These are phyloP conservation scores for Nyssa sinensis DNA, from an alignment of 148 eudicot genomes.

Conservation along the genomic window DNA sequence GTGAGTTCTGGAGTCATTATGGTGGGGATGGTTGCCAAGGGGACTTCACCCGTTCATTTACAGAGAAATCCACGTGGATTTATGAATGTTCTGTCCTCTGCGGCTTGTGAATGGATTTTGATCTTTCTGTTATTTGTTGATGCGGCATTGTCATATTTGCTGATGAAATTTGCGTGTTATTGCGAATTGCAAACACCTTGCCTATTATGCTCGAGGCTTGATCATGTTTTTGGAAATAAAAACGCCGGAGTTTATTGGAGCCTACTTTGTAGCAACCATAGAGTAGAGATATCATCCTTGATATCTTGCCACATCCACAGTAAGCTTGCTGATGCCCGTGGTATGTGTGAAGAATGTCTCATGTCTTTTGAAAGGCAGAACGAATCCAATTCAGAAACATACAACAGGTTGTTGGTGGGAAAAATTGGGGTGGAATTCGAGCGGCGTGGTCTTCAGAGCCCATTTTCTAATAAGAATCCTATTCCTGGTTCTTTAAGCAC, in stretches of 20 bases:
- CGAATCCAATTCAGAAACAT: slow-evolving; percentile 41
- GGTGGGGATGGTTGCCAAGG: slow-evolving; percentile 33
- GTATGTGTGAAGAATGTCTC: slow-evolving; percentile 70
- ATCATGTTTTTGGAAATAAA: slow-evolving; percentile 46
- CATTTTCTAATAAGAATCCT: slow-evolving; percentile 33
- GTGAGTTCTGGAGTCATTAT: slow-evolving; percentile 11
- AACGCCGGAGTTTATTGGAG: slow-evolving; percentile 36
- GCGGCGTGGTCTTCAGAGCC: slow-evolving; percentile 31
- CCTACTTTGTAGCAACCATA: slow-evolving; percentile 53
- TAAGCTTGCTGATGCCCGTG: slow-evolving; percentile 54
- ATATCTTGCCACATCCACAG: slow-evolving; percentile 52
- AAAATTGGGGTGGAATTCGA: slow-evolving; percentile 45
- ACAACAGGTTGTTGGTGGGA: slow-evolving; percentile 44
- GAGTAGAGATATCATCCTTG: slow-evolving; percentile 50
- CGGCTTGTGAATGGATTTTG: slow-evolving; percentile 71
- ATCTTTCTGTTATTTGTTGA: slow-evolving; percentile 63
- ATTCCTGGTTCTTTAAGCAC: slow-evolving; percentile 29
- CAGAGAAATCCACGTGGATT: slow-evolving; percentile 34
- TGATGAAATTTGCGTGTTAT: slow-evolving; percentile 53
- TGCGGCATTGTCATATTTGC: slow-evolving; percentile 51
- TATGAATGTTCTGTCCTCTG: slow-evolving; percentile 38
- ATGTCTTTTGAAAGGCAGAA: slow-evolving; percentile 37
- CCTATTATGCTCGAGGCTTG: slow-evolving; percentile 61
- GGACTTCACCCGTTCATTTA: slow-evolving; percentile 23
- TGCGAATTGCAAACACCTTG: slow-evolving; percentile 61